Evolutionary conservation across 2,329 filamentous ascomycete genomes (phyloP).

Genomic region (Periconia macrospinosa): DNA sequence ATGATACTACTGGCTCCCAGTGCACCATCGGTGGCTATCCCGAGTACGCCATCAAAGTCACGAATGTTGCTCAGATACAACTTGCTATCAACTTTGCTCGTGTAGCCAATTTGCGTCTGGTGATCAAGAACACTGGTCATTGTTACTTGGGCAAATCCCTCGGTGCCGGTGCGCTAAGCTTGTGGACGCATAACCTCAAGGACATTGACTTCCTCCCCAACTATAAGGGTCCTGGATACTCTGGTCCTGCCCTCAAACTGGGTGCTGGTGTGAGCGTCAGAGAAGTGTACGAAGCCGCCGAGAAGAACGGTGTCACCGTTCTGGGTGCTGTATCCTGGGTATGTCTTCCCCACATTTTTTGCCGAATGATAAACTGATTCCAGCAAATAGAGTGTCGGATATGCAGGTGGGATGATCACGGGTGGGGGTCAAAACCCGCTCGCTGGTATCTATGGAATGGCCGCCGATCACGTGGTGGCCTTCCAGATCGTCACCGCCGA

Average conservation of each 20-base stretch:
- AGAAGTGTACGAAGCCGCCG: conserved; percentile 21
- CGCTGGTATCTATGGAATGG: conserved; percentile 45
- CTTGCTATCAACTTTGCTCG: conserved; percentile 24
- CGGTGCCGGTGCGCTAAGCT: conserved; percentile 14
- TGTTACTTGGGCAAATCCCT: conserved; percentile 23
- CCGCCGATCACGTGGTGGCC: conserved; percentile 22
- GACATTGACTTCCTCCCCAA: conserved; percentile 13
- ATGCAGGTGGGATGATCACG: conserved; percentile 39
- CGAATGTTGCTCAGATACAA: conserved; percentile 12
- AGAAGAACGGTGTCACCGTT: conserved; percentile 10
- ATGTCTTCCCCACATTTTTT: neutral
- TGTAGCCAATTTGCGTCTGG: conserved; percentile 27
- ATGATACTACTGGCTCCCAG: conserved; percentile 1
- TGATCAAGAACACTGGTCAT: conserved; percentile 33
- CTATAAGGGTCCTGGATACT: conserved; percentile 15
- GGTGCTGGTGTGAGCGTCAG: conserved; percentile 28
- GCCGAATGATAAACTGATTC: conserved; percentile 34
- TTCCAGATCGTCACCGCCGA: conserved; percentile 22
- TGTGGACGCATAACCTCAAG: conserved; percentile 25
- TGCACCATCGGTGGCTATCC: conserved; percentile 13
- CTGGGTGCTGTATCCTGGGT: conserved; percentile 15
- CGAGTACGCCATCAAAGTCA: conserved; percentile 13
- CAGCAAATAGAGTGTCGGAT: conserved; percentile 48
- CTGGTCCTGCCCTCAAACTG: conserved; percentile 23
- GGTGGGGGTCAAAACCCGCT: conserved; percentile 59